Evolutionary conservation across 2,329 filamentous ascomycete genomes (phyloP).

Genomic region (Fusarium bulbicola): DNA sequence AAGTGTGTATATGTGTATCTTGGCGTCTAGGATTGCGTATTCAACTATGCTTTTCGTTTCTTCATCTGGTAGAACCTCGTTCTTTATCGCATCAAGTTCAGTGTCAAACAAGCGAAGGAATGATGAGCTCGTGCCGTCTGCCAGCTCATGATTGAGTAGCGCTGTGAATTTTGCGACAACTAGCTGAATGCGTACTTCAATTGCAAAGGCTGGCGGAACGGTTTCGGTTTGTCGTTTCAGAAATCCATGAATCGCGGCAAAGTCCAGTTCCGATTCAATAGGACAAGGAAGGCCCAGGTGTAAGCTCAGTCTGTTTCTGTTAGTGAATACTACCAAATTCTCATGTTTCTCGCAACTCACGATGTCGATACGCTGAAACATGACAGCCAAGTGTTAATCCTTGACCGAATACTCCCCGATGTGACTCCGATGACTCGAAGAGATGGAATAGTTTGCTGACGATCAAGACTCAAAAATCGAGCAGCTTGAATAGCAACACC

Average conservation of each 20-base stretch:
- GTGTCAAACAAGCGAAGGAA: slow-evolving; percentile 23
- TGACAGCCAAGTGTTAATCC: slow-evolving; percentile 25
- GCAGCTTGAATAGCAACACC: slow-evolving; percentile 31
- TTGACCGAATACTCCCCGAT: slow-evolving; percentile 11
- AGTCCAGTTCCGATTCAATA: slow-evolving; percentile 20
- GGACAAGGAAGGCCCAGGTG: slow-evolving; percentile 24
- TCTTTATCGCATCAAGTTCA: slow-evolving; percentile 21
- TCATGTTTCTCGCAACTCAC: not conserved
- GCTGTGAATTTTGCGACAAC: slow-evolving; percentile 28
- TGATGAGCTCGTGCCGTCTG: slow-evolving; percentile 12
- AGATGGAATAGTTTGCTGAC: slow-evolving; percentile 22
- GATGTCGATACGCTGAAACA: slow-evolving; percentile 29
- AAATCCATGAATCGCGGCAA: slow-evolving; percentile 20
- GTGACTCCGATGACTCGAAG: slow-evolving; percentile 17
- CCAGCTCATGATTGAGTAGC: slow-evolving; percentile 17
- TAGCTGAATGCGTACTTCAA: slow-evolving; percentile 22
- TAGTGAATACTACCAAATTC: not conserved
- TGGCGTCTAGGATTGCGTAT: slow-evolving; percentile 18
- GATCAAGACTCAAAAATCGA: slow-evolving; percentile 27
- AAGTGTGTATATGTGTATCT: slow-evolving; percentile 26
- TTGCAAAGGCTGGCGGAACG: not conserved
- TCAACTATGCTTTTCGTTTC: slow-evolving; percentile 7
- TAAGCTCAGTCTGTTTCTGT: slow-evolving; percentile 8
- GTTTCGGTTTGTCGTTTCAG: slow-evolving; percentile 16
- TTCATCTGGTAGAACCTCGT: not conserved